Percentiles rank a stretch among this genome's conserved stretches.
Conservation (phyloP, 768 basidiomycete genomes). For the Xanthoconium purpureum region DNA sequence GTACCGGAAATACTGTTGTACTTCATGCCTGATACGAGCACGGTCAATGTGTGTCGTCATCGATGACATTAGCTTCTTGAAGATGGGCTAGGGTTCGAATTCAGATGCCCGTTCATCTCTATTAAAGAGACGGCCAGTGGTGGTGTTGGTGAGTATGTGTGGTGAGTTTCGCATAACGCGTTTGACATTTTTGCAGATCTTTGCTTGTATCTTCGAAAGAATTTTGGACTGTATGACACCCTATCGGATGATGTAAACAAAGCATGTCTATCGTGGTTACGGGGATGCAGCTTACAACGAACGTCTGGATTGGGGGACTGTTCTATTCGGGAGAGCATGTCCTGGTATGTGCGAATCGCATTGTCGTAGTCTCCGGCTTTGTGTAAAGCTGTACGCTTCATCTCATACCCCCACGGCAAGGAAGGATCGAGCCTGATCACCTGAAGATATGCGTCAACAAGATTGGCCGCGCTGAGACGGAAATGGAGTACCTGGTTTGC, state of each 20-base stretch:
- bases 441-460: neutral
- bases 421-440: neutral
- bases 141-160: neutral
- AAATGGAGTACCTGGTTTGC: neutral
- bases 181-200: neutral
- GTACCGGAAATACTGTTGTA: neutral
- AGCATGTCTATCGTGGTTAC: no score
- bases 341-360: neutral
- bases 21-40: neutral
- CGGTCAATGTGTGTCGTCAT: neutral
- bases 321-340: slow-evolving; percentile 1
- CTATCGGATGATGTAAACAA: neutral
- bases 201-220: neutral
- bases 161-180: neutral
- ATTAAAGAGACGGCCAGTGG: neutral
- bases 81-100: neutral
- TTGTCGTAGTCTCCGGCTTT: neutral
- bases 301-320: neutral
- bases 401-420: neutral
- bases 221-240: neutral
- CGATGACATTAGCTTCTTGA: neutral
- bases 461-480: neutral
- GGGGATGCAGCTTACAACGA: neutral
- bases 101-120: neutral
- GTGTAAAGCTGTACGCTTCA: neutral